These are phyloP conservation scores for Dendrobium chrysotoxum DNA, from an alignment of 106 monocot species.

Conservation along the genomic window DNA sequence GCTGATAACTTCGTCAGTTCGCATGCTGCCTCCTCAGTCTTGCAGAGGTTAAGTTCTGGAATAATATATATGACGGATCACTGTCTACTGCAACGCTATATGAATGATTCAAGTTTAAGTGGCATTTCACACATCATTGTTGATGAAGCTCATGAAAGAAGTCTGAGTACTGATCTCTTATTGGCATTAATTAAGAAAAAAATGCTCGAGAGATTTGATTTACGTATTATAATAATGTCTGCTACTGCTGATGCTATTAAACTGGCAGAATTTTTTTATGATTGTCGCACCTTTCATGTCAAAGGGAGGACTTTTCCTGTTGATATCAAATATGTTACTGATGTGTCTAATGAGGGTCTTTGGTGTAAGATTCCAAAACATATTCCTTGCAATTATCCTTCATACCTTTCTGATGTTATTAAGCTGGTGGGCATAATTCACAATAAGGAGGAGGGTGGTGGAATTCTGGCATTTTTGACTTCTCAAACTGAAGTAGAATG, in stretches of 20 bases:
- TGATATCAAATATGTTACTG: constrained; percentile 76
- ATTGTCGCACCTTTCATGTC: constrained; percentile 60
- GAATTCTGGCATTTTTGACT: constrained; percentile 92
- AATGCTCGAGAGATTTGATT: constrained; percentile 52
- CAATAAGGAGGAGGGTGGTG: constrained; percentile 59
- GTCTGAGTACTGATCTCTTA: constrained; percentile 86
- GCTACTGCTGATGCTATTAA: constrained; percentile 87
- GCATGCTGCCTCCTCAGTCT: constrained; percentile 42
- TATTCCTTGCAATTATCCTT: constrained; percentile 20
- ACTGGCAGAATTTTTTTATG: constrained; percentile 69
- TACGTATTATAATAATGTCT: constrained; percentile 90
- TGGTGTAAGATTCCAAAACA: constrained; percentile 15
- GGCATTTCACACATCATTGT: constrained; percentile 73
- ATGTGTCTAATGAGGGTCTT: constrained; percentile 31
- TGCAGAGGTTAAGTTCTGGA: constrained; percentile 31
- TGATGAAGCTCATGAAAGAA: constrained; percentile 99
- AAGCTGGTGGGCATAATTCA: constrained; percentile 69
- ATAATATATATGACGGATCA: constrained; percentile 84
- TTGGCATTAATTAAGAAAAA: constrained; percentile 74
- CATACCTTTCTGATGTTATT: constrained; percentile 74
- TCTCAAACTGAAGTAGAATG: constrained; percentile 93
- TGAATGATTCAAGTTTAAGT: constrained; percentile 42
- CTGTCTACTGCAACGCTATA: constrained; percentile 75
- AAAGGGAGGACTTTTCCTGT: constrained; percentile 86
- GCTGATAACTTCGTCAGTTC: constrained; percentile 34